A percentile compares a stretch with the other conserved stretches of the same genome.
These are phyloP conservation scores for Dendrocalamus sinicus DNA, from an alignment of 176 grass and related monocot genomes.

Conservation along the genomic window DNA sequence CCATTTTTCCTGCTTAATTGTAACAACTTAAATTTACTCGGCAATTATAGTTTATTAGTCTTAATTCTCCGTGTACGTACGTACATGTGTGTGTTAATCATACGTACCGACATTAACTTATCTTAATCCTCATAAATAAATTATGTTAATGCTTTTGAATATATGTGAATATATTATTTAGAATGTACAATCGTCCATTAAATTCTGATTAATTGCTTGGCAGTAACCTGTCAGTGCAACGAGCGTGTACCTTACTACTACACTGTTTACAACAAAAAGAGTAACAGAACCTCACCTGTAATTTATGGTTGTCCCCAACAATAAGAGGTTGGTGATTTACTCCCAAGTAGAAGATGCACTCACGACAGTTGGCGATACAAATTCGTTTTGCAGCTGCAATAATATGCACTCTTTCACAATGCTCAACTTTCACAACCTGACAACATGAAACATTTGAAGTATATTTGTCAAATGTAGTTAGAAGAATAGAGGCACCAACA, in stretches of 20 bases:
- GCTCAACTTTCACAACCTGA: conserved; percentile 92
- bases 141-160: background rate
- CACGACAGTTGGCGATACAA: conserved; percentile 93
- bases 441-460: conserved; percentile 35
- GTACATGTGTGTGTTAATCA: background rate
- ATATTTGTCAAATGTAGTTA: conserved; percentile 22
- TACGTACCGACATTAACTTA: background rate
- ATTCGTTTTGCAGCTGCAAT: conserved; percentile 89
- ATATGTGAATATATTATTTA: conserved; percentile 3
- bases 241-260: conserved; percentile 8
- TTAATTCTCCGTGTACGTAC: background rate
- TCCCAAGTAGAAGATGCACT: conserved; percentile 93
- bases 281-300: conserved; percentile 65
- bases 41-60: background rate
- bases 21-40: background rate
- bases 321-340: conserved; percentile 91
- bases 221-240: background rate
- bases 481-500: conserved; percentile 6
- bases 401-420: conserved; percentile 97
- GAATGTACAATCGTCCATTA: background rate
- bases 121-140: background rate
- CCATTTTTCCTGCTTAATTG: background rate
- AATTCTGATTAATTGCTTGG: conserved; percentile 14
- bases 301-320: conserved; percentile 96
- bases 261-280: conserved; percentile 40